Evolutionary conservation across 2,329 filamentous ascomycete genomes (phyloP), one percentile per base, ranked within the genome.

Genomic region (Fusarium sp.): DNA sequence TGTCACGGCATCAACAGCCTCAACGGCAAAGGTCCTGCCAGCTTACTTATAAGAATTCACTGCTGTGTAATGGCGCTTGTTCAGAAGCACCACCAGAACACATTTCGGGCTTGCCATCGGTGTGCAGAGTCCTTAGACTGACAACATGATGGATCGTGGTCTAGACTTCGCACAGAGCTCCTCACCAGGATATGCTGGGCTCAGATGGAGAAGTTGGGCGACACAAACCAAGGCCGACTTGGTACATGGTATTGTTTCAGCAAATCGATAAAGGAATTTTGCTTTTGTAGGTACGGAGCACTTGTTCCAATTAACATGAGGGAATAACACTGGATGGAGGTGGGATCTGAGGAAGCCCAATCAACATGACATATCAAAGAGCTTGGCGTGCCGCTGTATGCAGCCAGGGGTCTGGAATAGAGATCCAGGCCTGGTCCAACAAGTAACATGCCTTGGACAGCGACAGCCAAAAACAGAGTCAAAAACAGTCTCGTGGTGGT

Each of bases 371-470:
- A 35, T 35, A 43, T 50, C 35, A 66, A 33, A 30, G 63, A 62
- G 44, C 56, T 70, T 63, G 66, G 66, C 66, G 51, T 56, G 44
- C 43, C 26, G 14, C 39, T 52, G 41, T 41, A 56, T 70, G 67
- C 67, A 68, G 63, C 63, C 43, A 24, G 64, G 67, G 67, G 55
- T 68, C 60, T 62, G 52, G 53, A 61, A 53, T 55, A 60, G 40
- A 70, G 67, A 64, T 70, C 67, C 59, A 70, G 67, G 57, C 67
- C 58, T 14, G 30, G 51, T 41, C 56, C 56, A 56, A 30, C 37
- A 62, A 41, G 39, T 37, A 57, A 56, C 60, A 64, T 55, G 44
- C 49, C 62, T 37, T 33, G 30, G 30, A 33, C 14, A 33, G 14
- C 14, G 14, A 33, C 30, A 33, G 6, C 30, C 6, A 33, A 10